These are phyloP conservation scores for Sclerotinia nivalis DNA, from an alignment of 2,329 filamentous ascomycete species.

Conservation along the genomic window DNA sequence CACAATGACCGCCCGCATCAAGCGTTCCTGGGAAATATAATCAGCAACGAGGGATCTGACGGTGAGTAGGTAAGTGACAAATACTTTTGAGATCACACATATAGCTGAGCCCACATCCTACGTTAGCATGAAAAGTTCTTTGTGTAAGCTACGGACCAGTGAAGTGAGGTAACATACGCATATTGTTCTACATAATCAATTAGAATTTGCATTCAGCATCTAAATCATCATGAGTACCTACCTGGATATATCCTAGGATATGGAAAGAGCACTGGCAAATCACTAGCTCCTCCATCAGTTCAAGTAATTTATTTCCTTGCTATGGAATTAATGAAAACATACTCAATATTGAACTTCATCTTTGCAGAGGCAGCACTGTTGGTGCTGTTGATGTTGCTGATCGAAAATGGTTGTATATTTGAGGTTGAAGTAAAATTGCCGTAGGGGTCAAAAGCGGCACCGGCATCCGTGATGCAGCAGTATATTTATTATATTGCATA, in stretches of 20 bases:
- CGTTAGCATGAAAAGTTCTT: conserved; percentile 25
- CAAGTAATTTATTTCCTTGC: background rate
- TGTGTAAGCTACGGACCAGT: too few species aligned
- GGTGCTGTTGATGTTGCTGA: conserved; percentile 18
- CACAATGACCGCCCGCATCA: conserved; percentile 91
- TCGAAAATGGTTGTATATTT: background rate
- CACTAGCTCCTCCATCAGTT: conserved; percentile 47
- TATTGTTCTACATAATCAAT: conserved; percentile 63
- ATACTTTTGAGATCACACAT: conserved; percentile 79
- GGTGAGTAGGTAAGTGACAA: conserved; percentile 18
- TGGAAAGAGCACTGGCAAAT: conserved; percentile 71
- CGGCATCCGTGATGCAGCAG: background rate
- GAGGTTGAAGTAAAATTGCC: conserved; percentile 15
- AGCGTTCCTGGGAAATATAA: conserved; percentile 61
- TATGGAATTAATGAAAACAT: conserved; percentile 35
- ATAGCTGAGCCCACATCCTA: conserved; percentile 50
- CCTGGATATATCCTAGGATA: conserved; percentile 71
- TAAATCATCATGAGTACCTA: conserved; percentile 26
- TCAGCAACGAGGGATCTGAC: conserved; percentile 27
- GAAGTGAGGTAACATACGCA: conserved; percentile 48
- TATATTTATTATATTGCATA: too few species aligned
- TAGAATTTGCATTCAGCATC: conserved; percentile 25
- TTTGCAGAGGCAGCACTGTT: conserved; percentile 30
- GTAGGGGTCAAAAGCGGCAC: conserved; percentile 19
- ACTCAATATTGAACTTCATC: conserved; percentile 84